A percentile compares a stretch with the other conserved stretches of the same genome.
These are phyloP conservation scores for Phytophthora syringae DNA, from an alignment of 352 stramenopile genomes.

Conservation along the genomic window DNA sequence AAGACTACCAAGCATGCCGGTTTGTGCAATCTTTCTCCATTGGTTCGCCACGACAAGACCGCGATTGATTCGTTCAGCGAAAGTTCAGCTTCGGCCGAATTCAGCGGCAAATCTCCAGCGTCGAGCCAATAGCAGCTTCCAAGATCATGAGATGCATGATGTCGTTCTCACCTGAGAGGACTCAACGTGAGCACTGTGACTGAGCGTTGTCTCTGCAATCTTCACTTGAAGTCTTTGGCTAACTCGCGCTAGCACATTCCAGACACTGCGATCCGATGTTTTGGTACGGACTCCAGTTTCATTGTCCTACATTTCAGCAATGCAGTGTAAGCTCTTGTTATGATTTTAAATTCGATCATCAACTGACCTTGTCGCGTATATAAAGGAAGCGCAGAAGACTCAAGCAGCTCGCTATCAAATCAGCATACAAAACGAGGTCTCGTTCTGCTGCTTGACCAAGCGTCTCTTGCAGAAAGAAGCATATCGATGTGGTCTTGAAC, in stretches of 20 bases:
- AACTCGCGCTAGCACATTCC: conserved; percentile 29
- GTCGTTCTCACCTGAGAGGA: conserved; percentile 16
- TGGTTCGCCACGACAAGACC: conserved; percentile 20
- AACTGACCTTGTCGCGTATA: conserved; percentile 68
- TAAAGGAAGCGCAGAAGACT: conserved; percentile 70
- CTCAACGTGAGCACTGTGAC: neutral
- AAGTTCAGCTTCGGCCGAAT: neutral
- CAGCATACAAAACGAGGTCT: conserved; percentile 62
- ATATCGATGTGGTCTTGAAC: conserved; percentile 37
- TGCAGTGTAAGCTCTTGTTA: neutral
- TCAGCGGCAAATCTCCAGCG: conserved; percentile 36
- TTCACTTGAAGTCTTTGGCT: conserved; percentile 40
- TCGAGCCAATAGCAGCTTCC: conserved; percentile 52
- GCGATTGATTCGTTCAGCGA: conserved; percentile 11
- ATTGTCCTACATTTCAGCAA: conserved; percentile 34
- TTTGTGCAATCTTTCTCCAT: conserved; percentile 37
- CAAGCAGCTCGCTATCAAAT: conserved; percentile 70
- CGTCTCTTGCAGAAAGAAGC: conserved; percentile 38
- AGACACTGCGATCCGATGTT: conserved; percentile 9
- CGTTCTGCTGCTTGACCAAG: conserved; percentile 56
- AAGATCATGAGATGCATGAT: conserved; percentile 53
- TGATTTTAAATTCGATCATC: conserved; percentile 2
- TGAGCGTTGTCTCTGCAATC: conserved; percentile 31
- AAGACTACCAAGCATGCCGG: conserved; percentile 4
- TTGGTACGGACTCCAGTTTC: conserved; percentile 39